phyloP scores from a whole-genome alignment of 768 basidiomycete genomes.

The Mycena galopus region DNA sequence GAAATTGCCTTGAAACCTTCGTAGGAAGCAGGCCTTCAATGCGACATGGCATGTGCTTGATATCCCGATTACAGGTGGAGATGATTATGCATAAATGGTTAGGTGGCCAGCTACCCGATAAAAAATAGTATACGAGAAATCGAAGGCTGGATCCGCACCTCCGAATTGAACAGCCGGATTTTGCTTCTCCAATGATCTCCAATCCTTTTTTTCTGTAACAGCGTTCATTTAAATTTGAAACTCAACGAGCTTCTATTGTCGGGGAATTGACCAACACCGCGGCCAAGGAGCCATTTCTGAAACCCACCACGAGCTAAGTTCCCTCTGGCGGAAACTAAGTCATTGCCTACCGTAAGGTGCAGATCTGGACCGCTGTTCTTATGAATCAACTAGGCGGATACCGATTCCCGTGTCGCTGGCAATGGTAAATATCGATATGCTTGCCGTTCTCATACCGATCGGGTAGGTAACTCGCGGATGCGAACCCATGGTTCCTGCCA shows the following conservation, averaged over 20 bases:
- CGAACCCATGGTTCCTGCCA: too few species aligned
- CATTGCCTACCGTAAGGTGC: constrained; percentile 89
- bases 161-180: too few species aligned
- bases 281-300: constrained; percentile 96
- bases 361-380: not conserved
- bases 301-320: constrained; percentile 94
- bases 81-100: too few species aligned
- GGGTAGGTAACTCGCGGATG: constrained; percentile 66
- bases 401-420: constrained; percentile 87
- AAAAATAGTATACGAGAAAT: too few species aligned
- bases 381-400: constrained; percentile 75
- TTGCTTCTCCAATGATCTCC: too few species aligned
- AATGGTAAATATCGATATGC: constrained; percentile 72
- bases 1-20: too few species aligned
- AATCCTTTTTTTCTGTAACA: not conserved
- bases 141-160: too few species aligned
- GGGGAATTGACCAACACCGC: constrained; percentile 91
- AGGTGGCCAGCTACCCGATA: too few species aligned
- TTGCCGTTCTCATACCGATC: constrained; percentile 71
- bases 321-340: constrained; percentile 83
- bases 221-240: too few species aligned
- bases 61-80: too few species aligned
- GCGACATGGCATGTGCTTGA: too few species aligned
- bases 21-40: too few species aligned
- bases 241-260: constrained; percentile 70